phyloP scores from a whole-genome alignment of 2,329 filamentous ascomycete genomes.

The Plectosphaerella plurivora region DNA sequence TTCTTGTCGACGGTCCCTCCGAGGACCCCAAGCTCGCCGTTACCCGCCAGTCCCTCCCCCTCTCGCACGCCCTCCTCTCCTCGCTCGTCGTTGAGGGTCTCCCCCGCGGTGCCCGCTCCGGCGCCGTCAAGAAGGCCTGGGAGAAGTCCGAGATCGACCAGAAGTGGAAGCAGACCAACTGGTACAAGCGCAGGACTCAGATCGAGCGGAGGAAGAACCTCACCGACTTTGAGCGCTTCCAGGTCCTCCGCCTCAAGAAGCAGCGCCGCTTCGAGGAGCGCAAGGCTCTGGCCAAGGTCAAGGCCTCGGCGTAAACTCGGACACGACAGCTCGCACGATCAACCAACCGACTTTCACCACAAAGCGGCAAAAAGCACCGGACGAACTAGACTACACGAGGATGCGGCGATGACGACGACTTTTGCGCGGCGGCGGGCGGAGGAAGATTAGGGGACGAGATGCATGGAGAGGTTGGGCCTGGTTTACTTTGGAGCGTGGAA shows the following conservation, averaged over 20 bases:
- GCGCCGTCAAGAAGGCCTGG: conserved; percentile 83
- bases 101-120: conserved; percentile 77
- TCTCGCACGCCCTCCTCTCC: conserved; percentile 83
- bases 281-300: conserved; percentile 93
- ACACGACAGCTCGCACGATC: not conserved
- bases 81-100: conserved; percentile 83
- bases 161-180: conserved; percentile 89
- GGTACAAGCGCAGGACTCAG: conserved; percentile 90
- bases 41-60: conserved; percentile 79
- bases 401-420: conserved; percentile 3
- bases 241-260: conserved; percentile 99
- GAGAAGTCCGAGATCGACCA: conserved; percentile 85
- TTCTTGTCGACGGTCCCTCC: conserved; percentile 92
- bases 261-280: conserved; percentile 97
- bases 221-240: conserved; percentile 99
- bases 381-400: conserved; percentile 2
- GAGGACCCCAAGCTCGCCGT: conserved; percentile 74
- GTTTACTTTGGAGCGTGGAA: conserved; percentile 11
- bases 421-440: conserved; percentile 4
- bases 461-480: not conserved
- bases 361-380: not conserved
- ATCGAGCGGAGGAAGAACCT: conserved; percentile 82
- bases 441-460: conserved; percentile 12
- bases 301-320: conserved; percentile 65
- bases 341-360: not conserved